Evolutionary conservation across 192 early-diverging fungal genomes (phyloP), one percentile per base, ranked within the genome.

Genomic region (Coemansia sp.): DNA sequence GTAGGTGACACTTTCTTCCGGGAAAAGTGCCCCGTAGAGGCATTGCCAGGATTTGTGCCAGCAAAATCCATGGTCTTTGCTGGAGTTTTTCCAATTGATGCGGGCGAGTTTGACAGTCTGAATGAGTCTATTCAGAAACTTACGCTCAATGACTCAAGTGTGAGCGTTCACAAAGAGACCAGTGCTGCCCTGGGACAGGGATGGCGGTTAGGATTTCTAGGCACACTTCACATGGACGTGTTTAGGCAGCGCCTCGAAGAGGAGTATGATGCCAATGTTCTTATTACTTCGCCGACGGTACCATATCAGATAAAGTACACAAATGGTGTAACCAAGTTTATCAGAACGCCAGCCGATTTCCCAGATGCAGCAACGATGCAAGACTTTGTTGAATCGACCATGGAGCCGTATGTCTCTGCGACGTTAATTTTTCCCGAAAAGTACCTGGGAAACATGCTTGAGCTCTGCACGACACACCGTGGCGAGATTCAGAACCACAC

Each of bases 211-310:
- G 96, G 96, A 10, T 98, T 98, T 54, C 64, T 98, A 51, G 96
- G 96, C 17, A 97, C 93, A 0, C 62, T 98, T 33, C 96, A 98
- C 59, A 96, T 97, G 96, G 96, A 98, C 71, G 96, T 98, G 24
- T 98, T 98, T 63, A 75, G 91, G 15, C 93, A 98, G 67, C 81
- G 96, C 14, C 73, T 98, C 27, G 94, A 91, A 53, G 85, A 91
- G 83, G 95, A 98, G 82, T 92, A 95, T 67, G 90, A 91, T 37
- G 85, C 94, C 15, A 87, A 84, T 48, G 84, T 98, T 18, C 90
- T 98, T 57, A 86, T 94, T 53, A 98, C 95, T 13, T 84, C 87
- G 39, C 95, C 95, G 0, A 96, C 94, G 0, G 95, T 96, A 43
- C 91, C 93, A 14, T 98, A 93, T 63, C 78, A 75, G 77, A 81